Evolutionary conservation across 768 basidiomycete species (phyloP), one percentile per base, ranked within the genome.

Genomic region (Candolleomyces aberdarensis): DNA sequence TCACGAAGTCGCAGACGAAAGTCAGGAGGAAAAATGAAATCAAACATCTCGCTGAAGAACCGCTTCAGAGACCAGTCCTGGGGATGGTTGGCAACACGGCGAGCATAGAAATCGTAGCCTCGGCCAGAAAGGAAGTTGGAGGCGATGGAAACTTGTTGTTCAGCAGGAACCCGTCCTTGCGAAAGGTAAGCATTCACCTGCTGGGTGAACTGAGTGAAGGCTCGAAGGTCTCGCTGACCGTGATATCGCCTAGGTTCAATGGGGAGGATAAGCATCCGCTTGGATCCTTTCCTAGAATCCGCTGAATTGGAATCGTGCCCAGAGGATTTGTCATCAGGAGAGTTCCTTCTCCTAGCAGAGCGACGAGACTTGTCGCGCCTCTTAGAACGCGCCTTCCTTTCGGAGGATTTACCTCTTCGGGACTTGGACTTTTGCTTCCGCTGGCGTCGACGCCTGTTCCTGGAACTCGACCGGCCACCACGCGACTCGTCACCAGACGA

Each of bases 1-100:
- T 69, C 65, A 0, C 66, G 13, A 57, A 73, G 74, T 22, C 71
- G 57, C 36, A 65, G 47, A 1, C 64, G 26, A 56, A 65, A 74
- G 32, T 74, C 65, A 0, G 70, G 47, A 0, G 76, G 77, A 63
- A 78, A 78, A 29, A 76, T 75, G 20, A 73, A 74, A 19, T 77
- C 66, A 58, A 75, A 77, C 20, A 78, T 11, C 32, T 67, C 70
- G 3, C 56, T 22, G 55, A 75, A 76, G 58, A 78, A 76, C 1
- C 65, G 19, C 10, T 63, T 44, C 0, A 78, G 32, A 0, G 31
- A 60, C 74, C 75, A 79, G 0, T 66, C 41, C 5, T 69, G 56
- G 0, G 67, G 58, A 4, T 69, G 67, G 1, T 59, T 55, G 0
- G 75, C 63, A 0, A 78, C 74, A 29, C 73, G 68, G 17, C 67